Evolutionary conservation across 73 alveolate genomes (phyloP).

Genomic region (Effrenium voratum): DNA sequence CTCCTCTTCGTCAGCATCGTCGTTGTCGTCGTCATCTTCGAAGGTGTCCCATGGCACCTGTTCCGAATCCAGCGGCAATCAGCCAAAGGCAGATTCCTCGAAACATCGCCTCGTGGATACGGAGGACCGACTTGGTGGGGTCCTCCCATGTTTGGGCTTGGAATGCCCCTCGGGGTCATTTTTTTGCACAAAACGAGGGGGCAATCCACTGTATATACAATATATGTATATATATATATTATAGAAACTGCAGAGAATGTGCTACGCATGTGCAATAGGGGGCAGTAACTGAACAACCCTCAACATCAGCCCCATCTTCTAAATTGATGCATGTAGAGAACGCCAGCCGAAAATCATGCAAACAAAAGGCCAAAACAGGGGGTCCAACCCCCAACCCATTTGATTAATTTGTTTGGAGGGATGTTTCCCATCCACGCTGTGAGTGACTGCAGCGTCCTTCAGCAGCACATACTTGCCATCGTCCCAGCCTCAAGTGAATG

Average conservation of each 20-base stretch:
- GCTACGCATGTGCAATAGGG: too few species aligned
- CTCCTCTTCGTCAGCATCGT: conserved; percentile 75
- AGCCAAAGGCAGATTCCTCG: not conserved
- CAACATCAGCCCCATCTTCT: too few species aligned
- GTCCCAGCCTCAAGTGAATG: conserved; percentile 80
- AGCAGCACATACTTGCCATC: conserved; percentile 89
- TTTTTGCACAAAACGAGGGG: too few species aligned
- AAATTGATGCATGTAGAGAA: too few species aligned
- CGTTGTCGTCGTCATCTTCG: conserved; percentile 85
- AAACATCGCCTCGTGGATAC: conserved; percentile 83
- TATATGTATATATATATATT: too few species aligned
- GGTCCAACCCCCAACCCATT: too few species aligned
- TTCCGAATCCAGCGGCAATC: not conserved
- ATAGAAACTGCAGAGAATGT: too few species aligned
- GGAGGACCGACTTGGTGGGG: conserved; percentile 93
- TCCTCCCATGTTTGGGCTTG: conserved; percentile 62
- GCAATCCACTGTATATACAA: too few species aligned
- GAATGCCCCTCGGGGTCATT: not conserved
- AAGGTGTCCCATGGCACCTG: conserved; percentile 94
- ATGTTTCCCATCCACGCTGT: too few species aligned
- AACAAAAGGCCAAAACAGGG: not conserved
- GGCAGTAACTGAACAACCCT: too few species aligned
- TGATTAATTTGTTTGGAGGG: too few species aligned
- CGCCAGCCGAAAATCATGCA: too few species aligned
- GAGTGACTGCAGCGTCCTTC: conserved; percentile 8